A percentile compares a stretch with the other conserved stretches of the same genome.
Conservation (phyloP, 2,329 filamentous ascomycete species). For the Penicillium sp. region DNA sequence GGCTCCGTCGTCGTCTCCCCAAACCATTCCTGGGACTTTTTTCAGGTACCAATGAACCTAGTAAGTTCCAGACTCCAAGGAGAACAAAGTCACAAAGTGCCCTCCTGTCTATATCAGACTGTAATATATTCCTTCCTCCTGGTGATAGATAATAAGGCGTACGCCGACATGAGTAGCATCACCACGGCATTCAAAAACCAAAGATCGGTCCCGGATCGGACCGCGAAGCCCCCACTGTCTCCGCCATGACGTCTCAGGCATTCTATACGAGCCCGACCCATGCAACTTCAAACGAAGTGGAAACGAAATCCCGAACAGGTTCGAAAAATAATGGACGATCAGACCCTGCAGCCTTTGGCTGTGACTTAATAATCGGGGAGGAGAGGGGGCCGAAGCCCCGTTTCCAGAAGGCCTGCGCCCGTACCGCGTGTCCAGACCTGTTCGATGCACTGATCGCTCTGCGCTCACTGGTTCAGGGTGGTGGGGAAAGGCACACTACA, state of each 20-base stretch:
- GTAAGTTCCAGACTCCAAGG: neutral
- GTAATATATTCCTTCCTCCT: neutral
- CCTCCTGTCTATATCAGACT: neutral
- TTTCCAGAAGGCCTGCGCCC: conserved; percentile 4
- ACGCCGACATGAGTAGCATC: neutral
- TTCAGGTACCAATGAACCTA: neutral
- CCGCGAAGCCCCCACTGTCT: conserved; percentile 8
- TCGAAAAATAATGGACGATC: neutral
- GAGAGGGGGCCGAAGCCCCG: neutral
- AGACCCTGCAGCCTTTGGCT: neutral
- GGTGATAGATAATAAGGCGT: neutral
- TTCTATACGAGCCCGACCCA: neutral
- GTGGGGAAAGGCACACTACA: neutral
- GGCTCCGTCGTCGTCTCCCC: neutral
- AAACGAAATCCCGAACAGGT: neutral
- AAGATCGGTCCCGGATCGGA: conserved; percentile 18
- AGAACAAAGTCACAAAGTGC: neutral
- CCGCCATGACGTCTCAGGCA: conserved; percentile 11
- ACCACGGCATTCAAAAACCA: neutral
- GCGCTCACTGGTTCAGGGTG: conserved; percentile 11
- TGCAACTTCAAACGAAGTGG: neutral
- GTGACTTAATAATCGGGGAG: neutral
- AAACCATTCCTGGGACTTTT: neutral
- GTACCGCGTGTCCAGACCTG: conserved; percentile 18
- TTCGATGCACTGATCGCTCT: conserved; percentile 7